Conservation (phyloP, 768 basidiomycete genomes). For the Lactarius quietus region DNA sequence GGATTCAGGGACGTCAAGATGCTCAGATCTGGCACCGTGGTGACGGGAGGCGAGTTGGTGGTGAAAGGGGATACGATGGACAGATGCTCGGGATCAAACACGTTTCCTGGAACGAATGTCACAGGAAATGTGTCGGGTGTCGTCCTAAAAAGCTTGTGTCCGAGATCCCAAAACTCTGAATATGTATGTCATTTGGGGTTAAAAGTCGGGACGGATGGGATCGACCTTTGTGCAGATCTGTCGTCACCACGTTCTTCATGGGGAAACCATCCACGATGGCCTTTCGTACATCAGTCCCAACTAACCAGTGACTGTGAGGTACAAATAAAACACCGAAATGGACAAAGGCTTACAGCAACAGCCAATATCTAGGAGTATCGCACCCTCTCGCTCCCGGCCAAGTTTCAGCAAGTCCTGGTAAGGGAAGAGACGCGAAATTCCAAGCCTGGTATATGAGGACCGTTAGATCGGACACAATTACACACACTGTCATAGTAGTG, state of each 20-base stretch:
- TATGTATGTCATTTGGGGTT: background rate
- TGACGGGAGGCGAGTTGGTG: slow-evolving; percentile 26
- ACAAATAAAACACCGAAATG: background rate
- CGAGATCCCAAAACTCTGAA: slow-evolving; percentile 57
- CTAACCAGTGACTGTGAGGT: slow-evolving; percentile 24
- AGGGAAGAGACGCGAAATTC: slow-evolving; percentile 28
- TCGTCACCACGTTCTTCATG: slow-evolving; percentile 36
- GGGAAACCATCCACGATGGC: slow-evolving; percentile 44
- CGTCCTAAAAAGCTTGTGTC: slow-evolving; percentile 57
- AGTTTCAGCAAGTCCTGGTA: slow-evolving; percentile 36
- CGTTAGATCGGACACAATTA: background rate
- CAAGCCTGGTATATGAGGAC: slow-evolving; percentile 22
- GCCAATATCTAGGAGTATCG: slow-evolving; percentile 44
- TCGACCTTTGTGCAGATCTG: slow-evolving; percentile 40
- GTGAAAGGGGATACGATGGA: slow-evolving; percentile 30
- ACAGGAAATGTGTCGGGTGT: slow-evolving; percentile 51
- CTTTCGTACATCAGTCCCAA: slow-evolving; percentile 43
- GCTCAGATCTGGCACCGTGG: slow-evolving; percentile 29
- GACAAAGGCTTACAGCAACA: slow-evolving; percentile 39
- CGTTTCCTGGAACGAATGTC: slow-evolving; percentile 53
- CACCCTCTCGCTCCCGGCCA: slow-evolving; percentile 35
- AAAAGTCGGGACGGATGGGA: background rate
- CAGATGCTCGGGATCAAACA: slow-evolving; percentile 46
- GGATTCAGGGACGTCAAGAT: slow-evolving; percentile 42
- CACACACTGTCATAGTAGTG: background rate